These are phyloP conservation scores for Fagus sylvatica DNA, from an alignment of 306 rosid species.

Conservation along the genomic window DNA sequence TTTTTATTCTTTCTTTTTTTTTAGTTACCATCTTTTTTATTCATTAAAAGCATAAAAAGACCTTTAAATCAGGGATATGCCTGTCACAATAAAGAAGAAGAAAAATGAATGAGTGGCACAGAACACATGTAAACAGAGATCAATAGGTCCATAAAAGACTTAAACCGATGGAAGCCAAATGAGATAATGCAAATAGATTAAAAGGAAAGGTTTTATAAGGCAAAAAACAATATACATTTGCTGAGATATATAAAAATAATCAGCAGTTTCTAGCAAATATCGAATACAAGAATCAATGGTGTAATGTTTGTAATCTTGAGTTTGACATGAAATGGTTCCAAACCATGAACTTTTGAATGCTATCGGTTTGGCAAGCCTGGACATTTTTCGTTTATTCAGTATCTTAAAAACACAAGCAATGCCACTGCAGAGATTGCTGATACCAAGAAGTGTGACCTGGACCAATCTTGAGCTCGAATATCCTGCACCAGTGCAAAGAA, in stretches of 20 bases:
- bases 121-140: not conserved
- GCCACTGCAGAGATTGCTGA: constrained; percentile 41
- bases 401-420: constrained; percentile 53
- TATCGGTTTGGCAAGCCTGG: constrained; percentile 21
- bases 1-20: too few species aligned
- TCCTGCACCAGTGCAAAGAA: constrained; percentile 49
- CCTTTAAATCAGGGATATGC: not conserved
- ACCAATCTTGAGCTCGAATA: constrained; percentile 41
- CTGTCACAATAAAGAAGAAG: not conserved
- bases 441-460: constrained; percentile 41
- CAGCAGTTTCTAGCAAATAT: constrained; percentile 34
- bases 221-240: constrained; percentile 41
- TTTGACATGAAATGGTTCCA: constrained; percentile 22
- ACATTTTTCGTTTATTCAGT: constrained; percentile 5
- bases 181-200: constrained; percentile 15
- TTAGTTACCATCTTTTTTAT: too few species aligned
- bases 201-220: constrained; percentile 12
- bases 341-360: constrained; percentile 15
- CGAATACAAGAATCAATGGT: constrained; percentile 35
- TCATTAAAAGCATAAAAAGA: too few species aligned
- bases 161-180: constrained; percentile 9
- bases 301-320: constrained; percentile 17
- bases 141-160: not conserved
- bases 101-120: not conserved
- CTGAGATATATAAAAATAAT: constrained; percentile 24